phyloP scores from a whole-genome alignment of 305 asterid genomes.

The Plantago coronopus region DNA sequence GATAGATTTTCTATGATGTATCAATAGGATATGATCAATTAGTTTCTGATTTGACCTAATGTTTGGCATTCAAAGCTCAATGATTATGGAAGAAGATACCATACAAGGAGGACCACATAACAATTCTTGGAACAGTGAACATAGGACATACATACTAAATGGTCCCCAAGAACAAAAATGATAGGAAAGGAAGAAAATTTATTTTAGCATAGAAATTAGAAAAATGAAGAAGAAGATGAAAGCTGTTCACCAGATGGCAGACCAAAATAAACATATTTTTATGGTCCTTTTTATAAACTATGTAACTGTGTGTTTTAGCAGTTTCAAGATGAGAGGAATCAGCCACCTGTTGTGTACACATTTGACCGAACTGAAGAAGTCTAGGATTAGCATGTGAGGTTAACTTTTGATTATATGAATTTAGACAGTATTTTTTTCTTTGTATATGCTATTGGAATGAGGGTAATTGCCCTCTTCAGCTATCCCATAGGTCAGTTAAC shows the following conservation, averaged over 20 bases:
- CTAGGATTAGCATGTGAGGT: slow-evolving; percentile 43
- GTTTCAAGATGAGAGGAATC: slow-evolving; percentile 26
- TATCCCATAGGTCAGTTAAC: background rate
- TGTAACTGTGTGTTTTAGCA: background rate
- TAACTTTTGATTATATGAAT: slow-evolving; percentile 6
- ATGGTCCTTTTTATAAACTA: background rate
- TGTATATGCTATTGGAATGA: background rate
- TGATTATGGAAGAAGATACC: background rate
- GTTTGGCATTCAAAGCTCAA: background rate
- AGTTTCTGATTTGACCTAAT: background rate
- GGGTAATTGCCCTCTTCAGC: background rate
- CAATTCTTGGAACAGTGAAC: background rate
- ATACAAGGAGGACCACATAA: background rate
- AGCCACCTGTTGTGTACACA: slow-evolving; percentile 37
- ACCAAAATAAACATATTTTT: slow-evolving; percentile 36
- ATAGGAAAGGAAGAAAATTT: slow-evolving; percentile 10
- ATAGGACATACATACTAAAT: slow-evolving; percentile 17
- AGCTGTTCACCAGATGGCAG: slow-evolving; percentile 40
- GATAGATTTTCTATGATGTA: background rate
- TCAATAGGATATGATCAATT: background rate
- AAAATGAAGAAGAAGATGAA: slow-evolving; percentile 31
- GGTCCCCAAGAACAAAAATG: slow-evolving; percentile 26
- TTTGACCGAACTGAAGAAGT: slow-evolving; percentile 34
- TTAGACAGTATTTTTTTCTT: background rate
- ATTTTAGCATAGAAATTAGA: background rate